Evolutionary conservation across 2,329 filamentous ascomycete species (phyloP), one percentile per base, ranked within the genome.

Genomic region (Colletotrichum eremochloae): DNA sequence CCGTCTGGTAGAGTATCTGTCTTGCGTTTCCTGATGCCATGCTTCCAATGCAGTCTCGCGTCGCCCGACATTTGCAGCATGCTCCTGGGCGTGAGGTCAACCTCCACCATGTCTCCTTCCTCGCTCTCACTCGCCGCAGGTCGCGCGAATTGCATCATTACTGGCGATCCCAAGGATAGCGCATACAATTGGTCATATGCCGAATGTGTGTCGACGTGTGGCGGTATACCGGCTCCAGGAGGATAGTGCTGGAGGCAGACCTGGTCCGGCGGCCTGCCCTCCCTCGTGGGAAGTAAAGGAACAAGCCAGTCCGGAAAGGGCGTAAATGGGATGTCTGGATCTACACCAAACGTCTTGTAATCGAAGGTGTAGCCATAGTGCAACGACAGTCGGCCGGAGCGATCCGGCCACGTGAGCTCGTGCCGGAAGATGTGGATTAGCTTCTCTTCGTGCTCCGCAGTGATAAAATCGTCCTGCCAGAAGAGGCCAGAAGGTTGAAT

Each of bases 211-310:
- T 91, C 89, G 65, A 88, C 88, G 75, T 91, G 89, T 0, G 89
- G 89, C 12, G 89, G 89, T 75, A 91, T 91, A 1, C 89, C 89
- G 0, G 86, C 82, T 7, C 89, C 89, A 0, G 88, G 88, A 0
- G 89, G 86, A 76, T 91, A 91, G 76, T 89, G 86, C 79, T 90
- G 88, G 20, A 90, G 80, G 74, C 88, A 90, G 74, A 90, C 87
- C 76, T 90, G 89, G 63, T 89, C 87, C 0, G 87, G 87, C 0
- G 81, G 82, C 0, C 84, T 81, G 1, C 74, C 74, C 69, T 87
- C 86, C 0, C 81, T 79, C 2, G 76, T 78, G 0, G 87, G 84
- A 4, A 89, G 80, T 1, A 89, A 79, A 0, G 86, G 85, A 3
- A 78, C 71, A 0, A 89, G 80, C 86, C 87, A 89, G 1, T 79